Base-by-base conservation (phyloP, 495 filamentous ascomycete genomes). In the Aspergillus leporis region DNA sequence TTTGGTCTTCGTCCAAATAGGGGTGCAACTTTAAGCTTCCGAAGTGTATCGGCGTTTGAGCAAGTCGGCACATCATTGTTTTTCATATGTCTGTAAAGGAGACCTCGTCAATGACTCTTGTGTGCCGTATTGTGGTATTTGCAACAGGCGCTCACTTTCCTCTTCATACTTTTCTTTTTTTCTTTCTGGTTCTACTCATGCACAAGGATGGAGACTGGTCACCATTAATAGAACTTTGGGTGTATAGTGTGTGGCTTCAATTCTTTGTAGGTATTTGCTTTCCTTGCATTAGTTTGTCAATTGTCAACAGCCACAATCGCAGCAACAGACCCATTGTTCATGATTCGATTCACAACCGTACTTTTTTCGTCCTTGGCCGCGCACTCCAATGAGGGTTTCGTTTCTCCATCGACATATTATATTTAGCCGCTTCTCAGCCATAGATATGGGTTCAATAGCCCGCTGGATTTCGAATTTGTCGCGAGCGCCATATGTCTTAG, bases 281-380 rank as follows among this genome's bases (percentile, higher is more conserved):
- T 66, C 63, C 63, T 62, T 68, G 63, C 66, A 66, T 68, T 65
- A 68, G 63, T 43, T 40, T 63, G 57, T 41, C 59, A 41, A 58
- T 63, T 61, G 64, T 58, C 54, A 6, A 41, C 59, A 57, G 63
- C 66, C 63, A 68, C 60, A 51, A 55, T 41, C 38, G 13, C 14
- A 14, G 4, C n/a, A 14, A 41, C 38, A 41, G 5, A 28, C 25
- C 3, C 25, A 28, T 12, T 16, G 14, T 16, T 14, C 38, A 41
- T 36, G 32, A 36, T 36, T 49, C 52, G 36, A 34, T 50, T 59
- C n/a, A 46, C 32, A 49, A 19, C 45, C 53, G 65, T 67, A 67
- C 65, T 64, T 67, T 67, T 22, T 38, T 18, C 55, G 19, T 21
- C 28, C 22, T 60, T 55, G 36, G 54, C 23, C 19, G 36, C 14